Conservation (phyloP, 2,329 filamentous ascomycete species). For the Pseudocercospora crystallina region DNA sequence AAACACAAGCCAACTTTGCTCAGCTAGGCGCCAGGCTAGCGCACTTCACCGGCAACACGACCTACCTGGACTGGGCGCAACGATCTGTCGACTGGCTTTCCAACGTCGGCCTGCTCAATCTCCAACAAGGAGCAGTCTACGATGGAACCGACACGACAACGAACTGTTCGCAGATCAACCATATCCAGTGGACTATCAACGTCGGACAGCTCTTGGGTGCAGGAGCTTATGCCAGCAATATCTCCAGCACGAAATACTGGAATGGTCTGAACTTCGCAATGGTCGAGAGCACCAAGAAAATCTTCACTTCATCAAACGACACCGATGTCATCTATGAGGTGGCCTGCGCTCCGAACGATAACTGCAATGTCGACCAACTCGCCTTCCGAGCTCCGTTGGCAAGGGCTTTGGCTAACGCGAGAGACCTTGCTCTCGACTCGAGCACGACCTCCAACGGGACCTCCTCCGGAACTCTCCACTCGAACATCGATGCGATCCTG, state of each 20-base stretch:
- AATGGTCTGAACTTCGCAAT: conserved; percentile 11
- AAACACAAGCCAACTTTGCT: conserved; percentile 81
- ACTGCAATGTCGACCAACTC: conserved; percentile 70
- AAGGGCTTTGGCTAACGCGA: conserved; percentile 20
- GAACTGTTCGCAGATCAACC: conserved; percentile 53
- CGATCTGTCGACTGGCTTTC: conserved; percentile 66
- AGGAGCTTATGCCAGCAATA: conserved; percentile 50
- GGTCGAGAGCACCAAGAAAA: conserved; percentile 34
- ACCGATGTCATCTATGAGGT: conserved; percentile 60
- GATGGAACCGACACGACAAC: conserved; percentile 60
- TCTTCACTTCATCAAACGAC: conserved; percentile 55
- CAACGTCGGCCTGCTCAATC: conserved; percentile 58
- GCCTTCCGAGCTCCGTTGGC: conserved; percentile 71
- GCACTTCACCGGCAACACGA: conserved; percentile 43
- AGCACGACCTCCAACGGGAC: conserved; percentile 43
- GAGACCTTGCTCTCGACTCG: conserved; percentile 9
- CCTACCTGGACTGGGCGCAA: conserved; percentile 65
- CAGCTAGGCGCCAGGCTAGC: conserved; percentile 64
- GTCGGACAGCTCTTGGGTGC: conserved; percentile 66
- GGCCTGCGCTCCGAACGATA: conserved; percentile 60
- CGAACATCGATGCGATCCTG: conserved; percentile 19
- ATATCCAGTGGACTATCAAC: conserved; percentile 64
- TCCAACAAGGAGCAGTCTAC: conserved; percentile 48
- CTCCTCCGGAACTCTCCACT: conserved; percentile 8
- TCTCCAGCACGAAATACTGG: conserved; percentile 24